A percentile compares a stretch with the other conserved stretches of the same genome.
phyloP scores from a whole-genome alignment of 495 filamentous ascomycete genomes.

The Beverwykella pulmonaria region DNA sequence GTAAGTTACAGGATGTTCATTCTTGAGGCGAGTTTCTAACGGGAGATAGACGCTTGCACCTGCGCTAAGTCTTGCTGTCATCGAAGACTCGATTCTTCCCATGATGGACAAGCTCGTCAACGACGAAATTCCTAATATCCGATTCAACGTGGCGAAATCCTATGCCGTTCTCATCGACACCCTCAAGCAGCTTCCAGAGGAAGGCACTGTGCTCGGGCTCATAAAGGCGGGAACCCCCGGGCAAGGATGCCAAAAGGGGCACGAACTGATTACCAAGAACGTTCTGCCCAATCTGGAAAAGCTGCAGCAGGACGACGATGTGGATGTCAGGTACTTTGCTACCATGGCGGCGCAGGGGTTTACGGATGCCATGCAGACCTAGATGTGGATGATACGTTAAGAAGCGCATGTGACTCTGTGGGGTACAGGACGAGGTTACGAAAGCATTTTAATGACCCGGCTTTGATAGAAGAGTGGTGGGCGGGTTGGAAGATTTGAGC shows the following conservation, averaged over 20 bases:
- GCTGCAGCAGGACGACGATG: constrained; percentile 92
- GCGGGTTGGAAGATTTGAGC: constrained; percentile 1
- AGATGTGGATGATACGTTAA: not conserved
- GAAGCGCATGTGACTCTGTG: not conserved
- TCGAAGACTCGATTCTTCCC: constrained; percentile 88
- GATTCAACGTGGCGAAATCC: constrained; percentile 98
- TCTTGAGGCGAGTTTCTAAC: constrained; percentile 42
- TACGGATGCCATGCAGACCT: constrained; percentile 40
- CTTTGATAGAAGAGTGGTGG: constrained; percentile 20
- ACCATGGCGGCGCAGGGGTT: constrained; percentile 61
- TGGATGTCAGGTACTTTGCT: constrained; percentile 96
- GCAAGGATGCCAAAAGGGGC: constrained; percentile 68
- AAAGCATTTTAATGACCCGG: constrained; percentile 38
- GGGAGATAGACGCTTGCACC: constrained; percentile 78
- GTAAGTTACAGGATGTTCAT: constrained; percentile 57
- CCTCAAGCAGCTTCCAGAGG: constrained; percentile 81
- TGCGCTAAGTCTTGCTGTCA: constrained; percentile 87
- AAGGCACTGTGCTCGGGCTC: constrained; percentile 80
- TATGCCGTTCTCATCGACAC: constrained; percentile 87
- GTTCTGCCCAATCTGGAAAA: constrained; percentile 92
- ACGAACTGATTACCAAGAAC: constrained; percentile 81
- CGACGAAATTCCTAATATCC: constrained; percentile 97
- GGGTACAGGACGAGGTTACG: constrained; percentile 24
- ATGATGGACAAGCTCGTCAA: constrained; percentile 91
- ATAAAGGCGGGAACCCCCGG: constrained; percentile 69